Evolutionary conservation across 2,329 filamentous ascomycete species (phyloP).

Genomic region (Lachnellula arida): DNA sequence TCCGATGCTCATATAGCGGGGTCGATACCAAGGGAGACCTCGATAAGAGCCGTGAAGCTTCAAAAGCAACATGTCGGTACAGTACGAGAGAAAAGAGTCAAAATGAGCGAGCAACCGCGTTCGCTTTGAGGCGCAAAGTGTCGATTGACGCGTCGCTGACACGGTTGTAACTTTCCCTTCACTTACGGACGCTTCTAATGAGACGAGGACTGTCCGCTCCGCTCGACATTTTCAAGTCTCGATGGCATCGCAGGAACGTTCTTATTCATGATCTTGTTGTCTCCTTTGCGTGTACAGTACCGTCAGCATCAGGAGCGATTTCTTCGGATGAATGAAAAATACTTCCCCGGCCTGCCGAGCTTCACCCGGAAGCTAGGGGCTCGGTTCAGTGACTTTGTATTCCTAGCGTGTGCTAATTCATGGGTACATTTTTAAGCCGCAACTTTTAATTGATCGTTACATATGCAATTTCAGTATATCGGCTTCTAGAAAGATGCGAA

Average conservation of each 20-base stretch:
- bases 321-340: conserved; percentile 40
- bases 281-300: conserved; percentile 49
- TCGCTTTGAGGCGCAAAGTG: conserved; percentile 40
- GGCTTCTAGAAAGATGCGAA: no score
- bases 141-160: conserved; percentile 49
- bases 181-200: conserved; percentile 32
- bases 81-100: background rate
- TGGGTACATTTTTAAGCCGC: no score
- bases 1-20: no score
- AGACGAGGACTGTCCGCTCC: conserved; percentile 40
- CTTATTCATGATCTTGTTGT: conserved; percentile 44
- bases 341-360: conserved; percentile 44
- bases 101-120: conserved; percentile 23
- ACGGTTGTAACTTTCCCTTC: conserved; percentile 49
- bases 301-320: conserved; percentile 48
- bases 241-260: conserved; percentile 47
- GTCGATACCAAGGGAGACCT: background rate
- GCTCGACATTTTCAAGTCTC: conserved; percentile 37
- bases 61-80: background rate
- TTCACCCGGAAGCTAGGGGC: conserved; percentile 40
- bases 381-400: conserved; percentile 46
- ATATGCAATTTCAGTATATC: no score
- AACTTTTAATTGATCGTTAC: no score
- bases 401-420: no score
- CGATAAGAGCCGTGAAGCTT: background rate